Evolutionary conservation across 495 filamentous ascomycete species (phyloP).

Genomic region (Immersiella caudata): DNA sequence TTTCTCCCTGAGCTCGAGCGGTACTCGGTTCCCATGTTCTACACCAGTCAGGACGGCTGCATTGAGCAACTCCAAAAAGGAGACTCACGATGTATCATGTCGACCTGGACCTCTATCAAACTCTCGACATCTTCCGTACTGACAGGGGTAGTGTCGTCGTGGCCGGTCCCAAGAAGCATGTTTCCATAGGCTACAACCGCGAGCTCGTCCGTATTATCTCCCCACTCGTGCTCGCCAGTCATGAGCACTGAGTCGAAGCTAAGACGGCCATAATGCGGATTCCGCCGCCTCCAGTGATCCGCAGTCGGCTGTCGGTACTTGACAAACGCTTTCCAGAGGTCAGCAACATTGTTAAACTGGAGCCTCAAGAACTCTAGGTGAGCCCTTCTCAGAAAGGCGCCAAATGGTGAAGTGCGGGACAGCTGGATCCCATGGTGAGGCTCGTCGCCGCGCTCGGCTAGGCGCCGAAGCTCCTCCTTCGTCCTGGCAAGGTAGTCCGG

Average conservation of each 20-base stretch:
- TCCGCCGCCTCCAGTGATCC: conserved; percentile 67
- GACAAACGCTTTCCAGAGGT: conserved; percentile 78
- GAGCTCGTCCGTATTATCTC: conserved; percentile 42
- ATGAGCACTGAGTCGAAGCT: conserved; percentile 70
- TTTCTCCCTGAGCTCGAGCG: conserved; percentile 64
- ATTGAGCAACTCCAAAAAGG: not conserved
- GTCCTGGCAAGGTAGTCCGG: conserved; percentile 62
- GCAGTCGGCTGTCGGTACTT: conserved; percentile 77
- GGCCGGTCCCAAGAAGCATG: conserved; percentile 66
- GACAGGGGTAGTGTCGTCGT: conserved; percentile 36
- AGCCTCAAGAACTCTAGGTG: conserved; percentile 78
- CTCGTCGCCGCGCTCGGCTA: conserved; percentile 38
- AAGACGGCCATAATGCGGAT: conserved; percentile 61
- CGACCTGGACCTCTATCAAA: conserved; percentile 83
- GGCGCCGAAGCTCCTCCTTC: conserved; percentile 56
- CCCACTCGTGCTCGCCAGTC: conserved; percentile 50
- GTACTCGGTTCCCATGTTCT: conserved; percentile 65
- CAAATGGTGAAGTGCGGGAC: conserved; percentile 75
- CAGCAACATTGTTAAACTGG: conserved; percentile 74
- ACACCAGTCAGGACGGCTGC: conserved; percentile 7
- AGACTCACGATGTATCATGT: conserved; percentile 76
- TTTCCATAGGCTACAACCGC: conserved; percentile 65
- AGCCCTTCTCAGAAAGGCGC: conserved; percentile 77
- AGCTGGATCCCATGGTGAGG: conserved; percentile 52
- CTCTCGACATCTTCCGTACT: conserved; percentile 75